Evolutionary conservation across 2,329 filamentous ascomycete species (phyloP).

Genomic region (Escovopsis sp.): DNA sequence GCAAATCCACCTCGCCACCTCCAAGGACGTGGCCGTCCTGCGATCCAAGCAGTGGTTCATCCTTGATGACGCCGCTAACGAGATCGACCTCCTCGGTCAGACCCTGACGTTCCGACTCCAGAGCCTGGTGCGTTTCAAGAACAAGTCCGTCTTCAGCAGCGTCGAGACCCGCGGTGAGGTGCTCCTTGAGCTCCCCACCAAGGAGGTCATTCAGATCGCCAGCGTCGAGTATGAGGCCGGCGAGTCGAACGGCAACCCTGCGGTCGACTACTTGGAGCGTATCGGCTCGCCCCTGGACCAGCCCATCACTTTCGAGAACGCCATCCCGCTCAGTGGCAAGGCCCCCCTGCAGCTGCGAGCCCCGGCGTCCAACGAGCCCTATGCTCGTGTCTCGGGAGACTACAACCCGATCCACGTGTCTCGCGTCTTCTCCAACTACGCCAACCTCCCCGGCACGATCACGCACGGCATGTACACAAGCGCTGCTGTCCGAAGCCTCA

Average conservation of each 20-base stretch:
- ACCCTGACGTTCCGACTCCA: conserved; percentile 93
- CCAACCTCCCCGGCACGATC: conserved; percentile 89
- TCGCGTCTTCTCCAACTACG: conserved; percentile 88
- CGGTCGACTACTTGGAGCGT: conserved; percentile 87
- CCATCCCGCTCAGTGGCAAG: conserved; percentile 89
- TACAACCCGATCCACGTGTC: conserved; percentile 99
- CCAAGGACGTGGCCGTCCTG: conserved; percentile 84
- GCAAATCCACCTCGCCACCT: conserved; percentile 74
- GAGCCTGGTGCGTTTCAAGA: conserved; percentile 86
- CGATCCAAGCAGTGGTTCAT: conserved; percentile 98
- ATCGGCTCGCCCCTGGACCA: conserved; percentile 89
- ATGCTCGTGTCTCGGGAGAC: conserved; percentile 92
- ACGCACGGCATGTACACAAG: conserved; percentile 99
- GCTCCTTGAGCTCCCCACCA: conserved; percentile 83
- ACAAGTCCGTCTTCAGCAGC: conserved; percentile 77
- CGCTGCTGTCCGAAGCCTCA: conserved; percentile 83
- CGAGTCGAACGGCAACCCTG: conserved; percentile 84
- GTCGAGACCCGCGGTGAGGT: conserved; percentile 90
- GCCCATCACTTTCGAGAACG: conserved; percentile 91
- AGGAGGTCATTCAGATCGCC: conserved; percentile 95
- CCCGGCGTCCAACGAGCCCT: conserved; percentile 92
- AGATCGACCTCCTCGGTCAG: conserved; percentile 79
- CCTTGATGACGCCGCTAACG: conserved; percentile 51
- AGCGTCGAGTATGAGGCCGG: conserved; percentile 92
- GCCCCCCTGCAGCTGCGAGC: conserved; percentile 77